phyloP scores from a whole-genome alignment of 345 rosid genomes.

The Diplotaxis tenuifolia region DNA sequence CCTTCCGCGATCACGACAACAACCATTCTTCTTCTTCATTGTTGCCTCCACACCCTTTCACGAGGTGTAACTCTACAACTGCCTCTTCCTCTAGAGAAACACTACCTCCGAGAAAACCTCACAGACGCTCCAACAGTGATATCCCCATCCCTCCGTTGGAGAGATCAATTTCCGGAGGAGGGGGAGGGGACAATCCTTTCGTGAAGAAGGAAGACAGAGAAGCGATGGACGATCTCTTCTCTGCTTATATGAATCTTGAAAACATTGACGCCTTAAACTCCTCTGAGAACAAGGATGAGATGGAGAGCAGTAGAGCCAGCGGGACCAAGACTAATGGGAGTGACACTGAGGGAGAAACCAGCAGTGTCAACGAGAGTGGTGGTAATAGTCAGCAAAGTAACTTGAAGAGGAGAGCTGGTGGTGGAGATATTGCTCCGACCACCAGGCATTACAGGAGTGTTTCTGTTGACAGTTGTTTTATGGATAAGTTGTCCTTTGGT shows the following conservation, averaged over 20 bases:
- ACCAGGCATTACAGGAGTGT: constrained; percentile 83
- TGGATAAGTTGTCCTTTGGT: constrained; percentile 70
- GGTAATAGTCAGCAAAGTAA: too few species aligned
- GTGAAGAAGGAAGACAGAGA: constrained; percentile 64
- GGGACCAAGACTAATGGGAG: constrained; percentile 87
- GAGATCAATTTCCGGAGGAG: constrained; percentile 48
- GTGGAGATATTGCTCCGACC: constrained; percentile 68
- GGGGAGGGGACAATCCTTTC: constrained; percentile 45
- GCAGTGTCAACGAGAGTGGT: constrained; percentile 69
- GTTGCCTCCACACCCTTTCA: constrained; percentile 67
- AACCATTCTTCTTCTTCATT: constrained; percentile 34
- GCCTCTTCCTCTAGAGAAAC: constrained; percentile 52
- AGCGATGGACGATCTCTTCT: constrained; percentile 85
- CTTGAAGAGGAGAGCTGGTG: constrained; percentile 57
- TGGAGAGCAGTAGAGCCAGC: constrained; percentile 84
- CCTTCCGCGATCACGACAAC: too few species aligned
- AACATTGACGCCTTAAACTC: constrained; percentile 79
- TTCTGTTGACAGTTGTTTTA: constrained; percentile 85
- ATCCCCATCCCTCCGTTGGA: constrained; percentile 62
- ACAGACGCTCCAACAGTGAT: constrained; percentile 86
- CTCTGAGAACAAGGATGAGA: constrained; percentile 67
- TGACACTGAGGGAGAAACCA: constrained; percentile 91
- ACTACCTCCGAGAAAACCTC: constrained; percentile 79
- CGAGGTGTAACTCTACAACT: constrained; percentile 47
- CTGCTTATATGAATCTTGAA: constrained; percentile 94